Base-by-base conservation (phyloP, 208 protist genomes). In the Leishmania tarentolae region DNA sequence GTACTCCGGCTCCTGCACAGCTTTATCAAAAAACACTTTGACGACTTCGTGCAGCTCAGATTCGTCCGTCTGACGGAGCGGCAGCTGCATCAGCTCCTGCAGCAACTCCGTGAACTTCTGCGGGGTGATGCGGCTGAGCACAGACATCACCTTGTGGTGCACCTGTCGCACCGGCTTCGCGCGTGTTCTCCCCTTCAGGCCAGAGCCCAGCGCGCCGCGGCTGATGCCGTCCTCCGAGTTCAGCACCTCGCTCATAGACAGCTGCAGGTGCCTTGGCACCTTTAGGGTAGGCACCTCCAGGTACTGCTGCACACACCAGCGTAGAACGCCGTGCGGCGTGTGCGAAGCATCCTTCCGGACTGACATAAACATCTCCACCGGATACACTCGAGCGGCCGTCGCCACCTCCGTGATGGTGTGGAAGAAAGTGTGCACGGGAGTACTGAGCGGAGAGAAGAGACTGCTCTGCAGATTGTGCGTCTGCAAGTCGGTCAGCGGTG, bases 21-120 rank as follows among this genome's bases (percentile, higher is more conserved):
- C 91, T 84, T 97, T 97, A 72, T 97, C 90, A 83, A 95, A 96
- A 78, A 97, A 88, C 44, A 97, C 86, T 78, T 92, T 90, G 59
- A 93, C 93, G 31, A 97, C 82, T 78, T 97, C 91, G 76, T 89
- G 85, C 83, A 97, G 88, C 88, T 97, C 91, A 13, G n/a, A 74
- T 74, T 96, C 92, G 24, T 95, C 88, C 11, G 86, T 79, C 83
- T 96, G 92, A 40, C 91, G 91, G 76, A 97, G 84, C 24, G 94
- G 94, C 21, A 97, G 87, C 79, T 92, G 78, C 77, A 90, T 75
- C 76, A 97, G 83, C 83, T 97, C 94, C 66, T 92, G 77, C 28
- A 90, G 79, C 70, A 97, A 86, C 35, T 88, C 86, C 35, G 86
- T 78, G 79, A 94, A 97, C 88, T 97, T 97, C 82, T 91, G 86